phyloP scores from a whole-genome alignment of 2,329 filamentous ascomycete genomes.

The Exophiala sideris region DNA sequence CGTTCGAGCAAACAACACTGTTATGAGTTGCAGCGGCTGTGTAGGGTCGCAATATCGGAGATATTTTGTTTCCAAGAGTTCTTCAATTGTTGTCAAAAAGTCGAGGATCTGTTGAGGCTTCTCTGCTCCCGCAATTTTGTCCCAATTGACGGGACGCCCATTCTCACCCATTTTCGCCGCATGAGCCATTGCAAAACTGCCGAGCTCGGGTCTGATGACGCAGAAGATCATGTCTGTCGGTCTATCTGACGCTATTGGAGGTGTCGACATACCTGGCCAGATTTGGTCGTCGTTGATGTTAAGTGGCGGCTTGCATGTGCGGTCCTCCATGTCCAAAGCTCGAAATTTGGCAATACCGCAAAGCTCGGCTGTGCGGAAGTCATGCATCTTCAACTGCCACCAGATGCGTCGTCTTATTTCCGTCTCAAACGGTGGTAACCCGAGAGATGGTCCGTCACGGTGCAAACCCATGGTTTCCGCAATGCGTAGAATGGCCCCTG shows the following conservation, averaged over 20 bases:
- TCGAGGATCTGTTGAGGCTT: slow-evolving; percentile 3
- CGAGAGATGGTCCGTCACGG: slow-evolving; percentile 56
- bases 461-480: slow-evolving; percentile 67
- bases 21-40: slow-evolving; percentile 40
- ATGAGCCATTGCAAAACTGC: slow-evolving; percentile 8
- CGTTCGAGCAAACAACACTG: slow-evolving; percentile 40
- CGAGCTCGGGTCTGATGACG: slow-evolving; percentile 13
- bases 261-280: slow-evolving; percentile 37
- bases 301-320: slow-evolving; percentile 39
- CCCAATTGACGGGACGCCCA: not conserved
- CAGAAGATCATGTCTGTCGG: slow-evolving; percentile 21
- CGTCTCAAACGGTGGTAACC: slow-evolving; percentile 60
- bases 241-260: slow-evolving; percentile 9
- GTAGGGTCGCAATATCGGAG: slow-evolving; percentile 36
- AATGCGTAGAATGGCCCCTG: slow-evolving; percentile 60
- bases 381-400: slow-evolving; percentile 53
- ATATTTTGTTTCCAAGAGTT: slow-evolving; percentile 34
- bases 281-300: slow-evolving; percentile 61
- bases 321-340: slow-evolving; percentile 26
- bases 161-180: not conserved
- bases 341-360: slow-evolving; percentile 26
- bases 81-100: slow-evolving; percentile 28
- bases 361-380: slow-evolving; percentile 32
- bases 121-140: not conserved
- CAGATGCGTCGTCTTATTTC: slow-evolving; percentile 67